Percentiles rank a stretch among this genome's conserved stretches.
Conservation (phyloP, 768 basidiomycete species). For the Xerocomus spinulosus region DNA sequence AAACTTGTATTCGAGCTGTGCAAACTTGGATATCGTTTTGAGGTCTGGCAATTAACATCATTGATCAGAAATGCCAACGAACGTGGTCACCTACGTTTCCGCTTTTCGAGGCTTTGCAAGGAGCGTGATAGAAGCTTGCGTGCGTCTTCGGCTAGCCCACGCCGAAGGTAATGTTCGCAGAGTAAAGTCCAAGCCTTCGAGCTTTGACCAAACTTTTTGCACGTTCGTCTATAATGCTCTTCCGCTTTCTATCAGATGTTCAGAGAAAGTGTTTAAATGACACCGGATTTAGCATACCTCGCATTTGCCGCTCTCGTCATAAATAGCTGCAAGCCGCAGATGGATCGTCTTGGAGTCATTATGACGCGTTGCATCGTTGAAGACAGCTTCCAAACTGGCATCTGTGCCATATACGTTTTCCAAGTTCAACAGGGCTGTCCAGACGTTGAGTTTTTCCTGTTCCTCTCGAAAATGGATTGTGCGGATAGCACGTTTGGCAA, state of each 20-base stretch:
- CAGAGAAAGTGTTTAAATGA: background rate
- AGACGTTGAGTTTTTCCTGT: slow-evolving; percentile 91
- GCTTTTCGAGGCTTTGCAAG: slow-evolving; percentile 87
- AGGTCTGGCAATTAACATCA: slow-evolving; percentile 52
- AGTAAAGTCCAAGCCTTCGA: slow-evolving; percentile 93
- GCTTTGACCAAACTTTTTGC: slow-evolving; percentile 92
- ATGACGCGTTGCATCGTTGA: slow-evolving; percentile 84
- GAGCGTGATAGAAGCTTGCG: slow-evolving; percentile 82
- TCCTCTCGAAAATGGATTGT: slow-evolving; percentile 96
- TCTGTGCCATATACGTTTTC: slow-evolving; percentile 92
- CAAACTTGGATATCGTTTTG: slow-evolving; percentile 93
- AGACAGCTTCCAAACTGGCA: slow-evolving; percentile 69
- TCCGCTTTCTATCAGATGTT: slow-evolving; percentile 68
- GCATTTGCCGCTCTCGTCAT: slow-evolving; percentile 76
- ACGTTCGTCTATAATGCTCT: slow-evolving; percentile 81
- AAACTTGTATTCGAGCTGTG: slow-evolving; percentile 89
- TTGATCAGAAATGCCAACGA: slow-evolving; percentile 1
- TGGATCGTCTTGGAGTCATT: slow-evolving; percentile 94
- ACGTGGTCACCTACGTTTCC: slow-evolving; percentile 67
- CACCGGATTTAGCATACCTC: slow-evolving; percentile 53
- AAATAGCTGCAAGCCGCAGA: slow-evolving; percentile 77
- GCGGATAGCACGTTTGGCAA: slow-evolving; percentile 76
- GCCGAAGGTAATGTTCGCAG: slow-evolving; percentile 75
- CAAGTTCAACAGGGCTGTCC: slow-evolving; percentile 93
- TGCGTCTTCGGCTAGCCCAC: slow-evolving; percentile 71